Conservation (phyloP, 768 basidiomycete species). For the Fistulinella prunicolor region DNA sequence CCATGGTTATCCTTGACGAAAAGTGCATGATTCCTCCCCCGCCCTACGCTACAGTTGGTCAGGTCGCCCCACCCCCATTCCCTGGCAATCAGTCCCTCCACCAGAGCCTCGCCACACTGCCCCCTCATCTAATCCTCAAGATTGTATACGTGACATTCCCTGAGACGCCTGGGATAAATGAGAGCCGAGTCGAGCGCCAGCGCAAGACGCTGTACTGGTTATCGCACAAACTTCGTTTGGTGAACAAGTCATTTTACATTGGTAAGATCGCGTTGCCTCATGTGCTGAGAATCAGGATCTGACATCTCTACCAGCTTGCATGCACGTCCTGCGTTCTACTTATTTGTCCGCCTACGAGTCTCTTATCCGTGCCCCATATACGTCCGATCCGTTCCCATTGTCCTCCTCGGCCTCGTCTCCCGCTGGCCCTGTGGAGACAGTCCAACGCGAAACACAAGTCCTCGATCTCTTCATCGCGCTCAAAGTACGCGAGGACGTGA, state of each 20-base stretch:
- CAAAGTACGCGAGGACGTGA: conserved; percentile 77
- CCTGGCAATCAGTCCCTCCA: conserved; percentile 17
- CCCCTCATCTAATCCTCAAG: conserved; percentile 64
- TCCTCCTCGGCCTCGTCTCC: conserved; percentile 28
- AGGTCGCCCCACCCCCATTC: conserved; percentile 36
- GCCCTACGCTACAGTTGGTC: conserved; percentile 32
- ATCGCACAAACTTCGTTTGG: conserved; percentile 55
- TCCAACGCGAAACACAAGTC: conserved; percentile 71
- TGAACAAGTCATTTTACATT: conserved; percentile 65
- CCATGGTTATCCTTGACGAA: conserved; percentile 48
- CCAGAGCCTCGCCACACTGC: conserved; percentile 38
- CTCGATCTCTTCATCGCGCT: conserved; percentile 80
- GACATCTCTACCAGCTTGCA: conserved; percentile 52
- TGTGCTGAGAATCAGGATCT: background rate
- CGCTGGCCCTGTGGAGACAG: conserved; percentile 35
- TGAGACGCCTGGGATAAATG: conserved; percentile 38
- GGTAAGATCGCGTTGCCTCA: conserved; percentile 32
- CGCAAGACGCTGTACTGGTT: conserved; percentile 74
- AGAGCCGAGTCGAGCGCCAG: conserved; percentile 47
- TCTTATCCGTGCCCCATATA: conserved; percentile 64
- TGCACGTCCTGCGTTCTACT: conserved; percentile 76
- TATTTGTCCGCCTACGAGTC: conserved; percentile 66
- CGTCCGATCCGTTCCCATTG: conserved; percentile 76
- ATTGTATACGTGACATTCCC: conserved; percentile 69
- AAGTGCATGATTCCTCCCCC: conserved; percentile 38